Evolutionary conservation across 2,329 filamentous ascomycete genomes (phyloP).

Genomic region (Stagonosporopsis vannaccii): DNA sequence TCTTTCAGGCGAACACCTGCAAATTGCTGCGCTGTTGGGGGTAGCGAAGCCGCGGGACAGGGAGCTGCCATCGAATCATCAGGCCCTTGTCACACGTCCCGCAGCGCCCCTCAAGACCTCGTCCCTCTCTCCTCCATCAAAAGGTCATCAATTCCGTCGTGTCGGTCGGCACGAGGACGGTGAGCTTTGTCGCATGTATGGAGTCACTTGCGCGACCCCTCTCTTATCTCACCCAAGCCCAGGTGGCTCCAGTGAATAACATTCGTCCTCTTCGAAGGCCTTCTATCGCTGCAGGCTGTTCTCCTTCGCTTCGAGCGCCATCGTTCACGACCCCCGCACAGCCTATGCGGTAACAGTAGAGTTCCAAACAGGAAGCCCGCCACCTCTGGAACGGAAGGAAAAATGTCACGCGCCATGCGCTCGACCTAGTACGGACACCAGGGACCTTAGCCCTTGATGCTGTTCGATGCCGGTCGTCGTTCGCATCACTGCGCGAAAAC

Average conservation of each 20-base stretch:
- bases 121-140: conserved; percentile 33
- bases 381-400: conserved; percentile 18
- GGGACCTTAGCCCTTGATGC: conserved; percentile 28
- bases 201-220: conserved; percentile 35
- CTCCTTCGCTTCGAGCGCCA: conserved; percentile 47
- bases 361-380: conserved; percentile 25
- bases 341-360: conserved; percentile 29
- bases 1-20: conserved; percentile 50
- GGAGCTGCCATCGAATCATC: conserved; percentile 43
- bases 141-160: conserved; percentile 27
- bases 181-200: conserved; percentile 22
- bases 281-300: conserved; percentile 47
- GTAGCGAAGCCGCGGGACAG: conserved; percentile 41
- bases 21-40: conserved; percentile 48
- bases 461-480: conserved; percentile 10
- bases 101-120: conserved; percentile 36
- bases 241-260: conserved; percentile 34
- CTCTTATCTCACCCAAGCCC: conserved; percentile 37
- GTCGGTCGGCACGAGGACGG: conserved; percentile 28
- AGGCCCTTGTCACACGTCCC: conserved; percentile 35
- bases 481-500: conserved; percentile 15
- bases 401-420: conserved; percentile 42
- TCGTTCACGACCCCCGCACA: conserved; percentile 33
- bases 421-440: conserved; percentile 33
- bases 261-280: conserved; percentile 34